phyloP scores from a whole-genome alignment of 441 rosid genomes.

The Raphanus hybrid region DNA sequence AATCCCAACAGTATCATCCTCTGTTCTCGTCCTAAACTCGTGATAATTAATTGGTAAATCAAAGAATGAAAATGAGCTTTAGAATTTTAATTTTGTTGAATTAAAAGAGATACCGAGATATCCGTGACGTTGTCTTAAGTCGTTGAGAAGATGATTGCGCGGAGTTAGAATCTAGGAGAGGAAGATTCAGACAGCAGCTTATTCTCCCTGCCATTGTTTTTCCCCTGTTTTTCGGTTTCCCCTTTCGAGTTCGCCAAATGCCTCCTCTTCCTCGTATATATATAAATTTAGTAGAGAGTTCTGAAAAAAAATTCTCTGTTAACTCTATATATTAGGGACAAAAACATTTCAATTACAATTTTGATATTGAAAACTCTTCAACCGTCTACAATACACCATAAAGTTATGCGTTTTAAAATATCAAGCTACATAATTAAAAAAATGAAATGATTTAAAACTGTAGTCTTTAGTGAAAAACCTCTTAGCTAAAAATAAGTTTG shows the following conservation, averaged over 20 bases:
- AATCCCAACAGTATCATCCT: background rate
- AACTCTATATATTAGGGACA: background rate
- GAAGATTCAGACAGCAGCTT: constrained; percentile 51
- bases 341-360: background rate
- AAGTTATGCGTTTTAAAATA: background rate
- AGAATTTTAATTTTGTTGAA: background rate
- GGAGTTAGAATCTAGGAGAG: constrained; percentile 30
- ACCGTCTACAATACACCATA: background rate
- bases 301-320: background rate
- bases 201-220: constrained; percentile 39
- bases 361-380: background rate
- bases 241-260: background rate
- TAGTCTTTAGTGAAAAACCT: background rate
- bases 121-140: constrained; percentile 12
- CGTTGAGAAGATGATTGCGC: constrained; percentile 17
- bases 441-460: background rate
- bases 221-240: background rate
- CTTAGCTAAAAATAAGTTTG: too few relatives aligned
- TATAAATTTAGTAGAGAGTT: background rate
- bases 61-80: background rate
- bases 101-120: constrained; percentile 34
- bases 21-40: constrained; percentile 25
- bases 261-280: background rate
- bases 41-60: background rate
- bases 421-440: background rate